A percentile compares a stretch with the other conserved stretches of the same genome.
Evolutionary conservation across 495 filamentous ascomycete genomes (phyloP).

Genomic region (Penicillium malachiteum): DNA sequence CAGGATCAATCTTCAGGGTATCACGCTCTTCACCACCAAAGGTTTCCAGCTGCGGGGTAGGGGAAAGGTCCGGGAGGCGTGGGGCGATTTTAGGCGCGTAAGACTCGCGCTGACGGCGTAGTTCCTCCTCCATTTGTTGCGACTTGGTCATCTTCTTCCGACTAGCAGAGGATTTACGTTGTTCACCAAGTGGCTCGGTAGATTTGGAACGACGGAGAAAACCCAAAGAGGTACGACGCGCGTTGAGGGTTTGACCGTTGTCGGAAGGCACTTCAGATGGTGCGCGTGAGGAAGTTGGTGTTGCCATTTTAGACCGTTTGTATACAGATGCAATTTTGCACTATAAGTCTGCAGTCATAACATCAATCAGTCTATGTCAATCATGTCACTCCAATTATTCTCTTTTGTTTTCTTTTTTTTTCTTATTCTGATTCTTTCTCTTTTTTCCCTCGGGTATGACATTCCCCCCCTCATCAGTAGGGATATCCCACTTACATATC

Average conservation of each 20-base stretch:
- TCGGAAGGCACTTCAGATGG: conserved; percentile 19
- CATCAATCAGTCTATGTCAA: conserved; percentile 1
- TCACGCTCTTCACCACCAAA: conserved; percentile 69
- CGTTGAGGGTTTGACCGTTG: conserved; percentile 23
- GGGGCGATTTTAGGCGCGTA: conserved; percentile 71
- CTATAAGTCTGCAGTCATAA: conserved; percentile 4
- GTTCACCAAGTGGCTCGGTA: conserved; percentile 53
- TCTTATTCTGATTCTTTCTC: neutral
- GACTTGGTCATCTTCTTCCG: conserved; percentile 65
- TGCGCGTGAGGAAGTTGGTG: conserved; percentile 19
- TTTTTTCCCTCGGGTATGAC: neutral
- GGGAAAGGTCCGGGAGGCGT: conserved; percentile 72
- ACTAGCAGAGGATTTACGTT: conserved; percentile 49
- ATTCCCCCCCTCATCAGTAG: neutral
- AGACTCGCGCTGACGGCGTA: conserved; percentile 64
- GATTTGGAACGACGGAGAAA: conserved; percentile 84
- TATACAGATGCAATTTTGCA: neutral
- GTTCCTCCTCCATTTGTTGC: conserved; percentile 61
- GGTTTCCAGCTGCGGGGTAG: conserved; percentile 62
- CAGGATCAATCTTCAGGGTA: conserved; percentile 14
- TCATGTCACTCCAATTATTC: neutral
- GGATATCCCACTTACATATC: neutral
- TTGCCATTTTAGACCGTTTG: conserved; percentile 18
- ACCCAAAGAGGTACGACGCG: conserved; percentile 47
- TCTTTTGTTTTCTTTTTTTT: neutral